Conservation (phyloP, 306 rosid species). For the Lathyrus tuberosus region DNA sequence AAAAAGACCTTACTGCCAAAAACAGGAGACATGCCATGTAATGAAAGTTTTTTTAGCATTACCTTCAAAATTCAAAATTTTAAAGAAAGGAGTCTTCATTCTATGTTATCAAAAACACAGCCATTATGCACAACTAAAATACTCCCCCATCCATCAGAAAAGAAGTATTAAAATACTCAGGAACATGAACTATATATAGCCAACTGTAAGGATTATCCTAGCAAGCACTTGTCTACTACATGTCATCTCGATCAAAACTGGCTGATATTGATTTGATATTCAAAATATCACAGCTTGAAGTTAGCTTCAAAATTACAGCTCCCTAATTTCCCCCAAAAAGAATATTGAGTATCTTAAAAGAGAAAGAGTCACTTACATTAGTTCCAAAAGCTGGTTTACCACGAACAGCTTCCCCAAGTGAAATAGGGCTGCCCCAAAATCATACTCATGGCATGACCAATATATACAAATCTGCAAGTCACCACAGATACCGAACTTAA, state of each 20-base stretch:
- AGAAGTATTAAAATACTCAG: constrained; percentile 2
- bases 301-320: constrained; percentile 10
- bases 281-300: constrained; percentile 1
- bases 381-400: constrained; percentile 23
- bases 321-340: background rate
- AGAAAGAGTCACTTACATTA: constrained; percentile 19
- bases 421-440: constrained; percentile 7
- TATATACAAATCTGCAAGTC: constrained; percentile 34
- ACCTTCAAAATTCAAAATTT: too few species aligned
- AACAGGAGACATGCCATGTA: too few species aligned
- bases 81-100: background rate
- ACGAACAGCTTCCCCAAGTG: constrained; percentile 17
- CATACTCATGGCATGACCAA: constrained; percentile 3
- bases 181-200: background rate
- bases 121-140: background rate
- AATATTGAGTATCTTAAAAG: background rate
- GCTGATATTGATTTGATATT: constrained; percentile 5
- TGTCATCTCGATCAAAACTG: background rate
- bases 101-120: background rate
- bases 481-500: constrained; percentile 31
- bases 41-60: too few species aligned
- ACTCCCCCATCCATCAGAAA: too few species aligned
- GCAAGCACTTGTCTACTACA: too few species aligned
- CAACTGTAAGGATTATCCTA: background rate
- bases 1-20: too few species aligned